Percentiles rank a stretch among this genome's conserved stretches.
phyloP scores from a whole-genome alignment of 345 rosid genomes.

The Camelina sativa region DNA sequence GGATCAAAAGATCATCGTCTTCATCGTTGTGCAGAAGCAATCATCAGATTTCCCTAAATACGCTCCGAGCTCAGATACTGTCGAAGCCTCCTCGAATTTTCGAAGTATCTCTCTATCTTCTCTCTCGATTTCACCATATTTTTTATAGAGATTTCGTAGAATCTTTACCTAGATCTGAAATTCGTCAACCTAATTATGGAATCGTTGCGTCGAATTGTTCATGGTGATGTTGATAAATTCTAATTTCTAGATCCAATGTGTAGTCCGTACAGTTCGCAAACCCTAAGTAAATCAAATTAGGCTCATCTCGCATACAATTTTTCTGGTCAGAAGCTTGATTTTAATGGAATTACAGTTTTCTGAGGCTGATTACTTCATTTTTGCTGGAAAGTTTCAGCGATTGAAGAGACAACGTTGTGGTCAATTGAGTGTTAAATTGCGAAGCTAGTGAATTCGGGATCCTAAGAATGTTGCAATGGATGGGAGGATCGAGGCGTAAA shows the following conservation, averaged over 20 bases:
- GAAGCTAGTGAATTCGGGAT: not conserved
- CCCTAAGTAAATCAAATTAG: not conserved
- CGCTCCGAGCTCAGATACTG: slow-evolving; percentile 10
- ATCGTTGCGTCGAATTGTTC: slow-evolving; percentile 18
- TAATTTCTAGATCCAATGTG: slow-evolving; percentile 4
- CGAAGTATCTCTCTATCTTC: slow-evolving; percentile 9
- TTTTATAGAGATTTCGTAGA: not conserved
- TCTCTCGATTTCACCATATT: not conserved
- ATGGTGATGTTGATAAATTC: slow-evolving; percentile 1
- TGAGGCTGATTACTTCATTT: not conserved
- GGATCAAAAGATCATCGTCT: slow-evolving; percentile 16
- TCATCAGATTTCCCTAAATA: not conserved
- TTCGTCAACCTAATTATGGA: slow-evolving; percentile 13
- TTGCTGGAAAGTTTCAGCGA: not conserved
- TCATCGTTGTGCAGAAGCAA: slow-evolving; percentile 15
- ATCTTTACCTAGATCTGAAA: not conserved
- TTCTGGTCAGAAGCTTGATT: not conserved
- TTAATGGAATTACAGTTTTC: too few relatives aligned
- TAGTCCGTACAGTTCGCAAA: not conserved
- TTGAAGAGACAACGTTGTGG: not conserved
- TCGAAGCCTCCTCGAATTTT: slow-evolving; percentile 19
- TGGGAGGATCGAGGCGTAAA: slow-evolving; percentile 93
- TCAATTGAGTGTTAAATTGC: not conserved
- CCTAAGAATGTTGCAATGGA: slow-evolving; percentile 80
- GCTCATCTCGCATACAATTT: not conserved